Evolutionary conservation across 2,329 filamentous ascomycete genomes (phyloP), one percentile per base, ranked within the genome.

Genomic region (Phyllachora maydis): DNA sequence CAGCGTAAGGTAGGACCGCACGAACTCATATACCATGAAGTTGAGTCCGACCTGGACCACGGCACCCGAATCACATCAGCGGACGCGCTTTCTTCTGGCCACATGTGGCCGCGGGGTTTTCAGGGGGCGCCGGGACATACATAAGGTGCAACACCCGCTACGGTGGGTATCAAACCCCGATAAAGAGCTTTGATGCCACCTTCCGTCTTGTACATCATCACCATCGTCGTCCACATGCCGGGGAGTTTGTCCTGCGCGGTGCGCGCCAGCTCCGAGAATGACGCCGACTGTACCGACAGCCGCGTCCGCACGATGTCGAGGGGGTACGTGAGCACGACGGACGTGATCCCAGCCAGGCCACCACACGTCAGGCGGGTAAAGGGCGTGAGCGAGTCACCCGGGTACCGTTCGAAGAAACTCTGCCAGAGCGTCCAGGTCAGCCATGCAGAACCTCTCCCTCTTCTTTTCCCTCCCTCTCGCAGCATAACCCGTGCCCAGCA

Each of bases 1-100:
- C 2, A 72, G 74, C 0, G 88, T 98, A 35, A 98, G 59, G 35
- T 74, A 72, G 38, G 71, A 69, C 30, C 88, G 71, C 28, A 83
- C 73, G 23, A 74, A 74, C 47, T 98, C 88, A 49, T 98, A 98
- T 5, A 79, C 81, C 82, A 95, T 95, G 47, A 98, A 98, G 47
- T 98, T 98, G 26, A 98, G 58, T 18, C 88, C 88, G 30, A 98
- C 76, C 73, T 82, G 35, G 32, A 14, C 11, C 24, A 23, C 11
- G 11, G 11, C 21, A 10, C 22, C 15, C 15, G 14, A n/a, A 18
- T 4, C 7, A n/a, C n/a, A 19, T n/a, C n/a, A n/a, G n/a, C n/a
- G n/a, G n/a, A n/a, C n/a, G n/a, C n/a, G 7, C 14, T 17, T 12
- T 13, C 8, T 10, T 16, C 17, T 12, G 16, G 16, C n/a, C n/a